Evolutionary conservation across 2,329 filamentous ascomycete species (phyloP), one percentile per base, ranked within the genome.

Genomic region (Penicillium sclerotiorum): DNA sequence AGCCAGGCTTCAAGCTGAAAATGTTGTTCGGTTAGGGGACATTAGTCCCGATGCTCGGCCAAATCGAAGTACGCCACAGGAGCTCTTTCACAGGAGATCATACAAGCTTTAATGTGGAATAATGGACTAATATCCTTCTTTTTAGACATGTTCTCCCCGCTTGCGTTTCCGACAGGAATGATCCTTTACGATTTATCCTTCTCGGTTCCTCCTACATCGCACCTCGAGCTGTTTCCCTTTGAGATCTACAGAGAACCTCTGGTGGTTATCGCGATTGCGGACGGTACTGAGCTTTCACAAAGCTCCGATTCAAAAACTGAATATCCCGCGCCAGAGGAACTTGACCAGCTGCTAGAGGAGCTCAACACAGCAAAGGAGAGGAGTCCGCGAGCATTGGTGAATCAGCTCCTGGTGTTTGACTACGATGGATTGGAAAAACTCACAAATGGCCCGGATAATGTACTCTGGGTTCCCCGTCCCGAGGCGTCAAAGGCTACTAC

Each of bases 181-280:
- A 87, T 97, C 53, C 81, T 96, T 62, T 96, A 94, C 79, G 88
- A 96, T 68, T 81, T 96, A 55, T 86, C 88, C 50, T 90, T 89
- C 53, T 87, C 90, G 63, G 78, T 88, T 47, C 88, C 90, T 20
- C 85, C 89, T n/a, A 80, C 85, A 25, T 90, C 89, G 25, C 90
- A 95, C 66, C 77, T 90, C 36, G 82, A 89, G 17, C 75, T 95
- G 33, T 88, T 88, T 30, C 92, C 94, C 1, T 96, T 96, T 76
- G 94, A 99, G 69, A 78, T 93, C 36, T 95, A 90, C 69, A 83
- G 92, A 61, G 90, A 95, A 68, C 88, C 90, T 8, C 78, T 96
- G 46, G 83, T 88, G 44, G 80, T 97, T 21, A 82, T 99, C 55
- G 93, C 90, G 3, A 79, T 97, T 50, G 89, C 90, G 13, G 93